Base-by-base conservation (phyloP, 768 basidiomycete species). In the Tulasnella sp. region DNA sequence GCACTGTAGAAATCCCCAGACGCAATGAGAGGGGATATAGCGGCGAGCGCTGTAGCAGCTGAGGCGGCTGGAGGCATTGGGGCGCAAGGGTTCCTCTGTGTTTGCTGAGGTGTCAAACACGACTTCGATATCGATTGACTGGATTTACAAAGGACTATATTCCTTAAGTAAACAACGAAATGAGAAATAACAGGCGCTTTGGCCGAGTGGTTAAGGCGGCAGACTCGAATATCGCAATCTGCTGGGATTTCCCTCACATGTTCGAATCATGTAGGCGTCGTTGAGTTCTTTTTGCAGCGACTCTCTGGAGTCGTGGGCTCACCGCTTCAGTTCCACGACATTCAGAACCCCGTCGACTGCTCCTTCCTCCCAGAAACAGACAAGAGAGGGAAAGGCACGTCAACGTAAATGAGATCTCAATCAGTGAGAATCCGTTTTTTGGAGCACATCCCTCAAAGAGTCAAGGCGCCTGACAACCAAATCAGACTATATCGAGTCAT, bases 1-100 rank as follows among this genome's bases (percentile, higher is more conserved):
- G 94, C 94, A 63, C 93, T 90, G 70, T 96, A 96, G n/a, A 38
- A 26, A 47, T 50, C 58, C 19, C 45, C 48, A 32, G 30, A 32
- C 8, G 32, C 30, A 38, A 59, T 43, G 19, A 50, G 47, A 21
- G 58, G 58, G n/a, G 42, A 32, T 30, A 59, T 49, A 0, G 47
- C 34, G 29, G 48, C 49, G 58, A 59, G 45, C 17, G 58, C 48
- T 15, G 58, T 50, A 4, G 27, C 47, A 27, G 58, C 32, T 32
- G 55, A 44, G 24, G 42, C 29, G 29, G 55, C 42, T 24, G 55
- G 55, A 42, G 55, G 43, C 55, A 56, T 56, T 44, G n/a, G 26
- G 44, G 47, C 5, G 19, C 27, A n/a, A 48, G 19, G 19, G 47
- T 48, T 29, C 19, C 11, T n/a, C n/a, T 11, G 47, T 21, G 19